Conservation (phyloP, 2,329 filamentous ascomycete genomes). For the Esteya vermicola region DNA sequence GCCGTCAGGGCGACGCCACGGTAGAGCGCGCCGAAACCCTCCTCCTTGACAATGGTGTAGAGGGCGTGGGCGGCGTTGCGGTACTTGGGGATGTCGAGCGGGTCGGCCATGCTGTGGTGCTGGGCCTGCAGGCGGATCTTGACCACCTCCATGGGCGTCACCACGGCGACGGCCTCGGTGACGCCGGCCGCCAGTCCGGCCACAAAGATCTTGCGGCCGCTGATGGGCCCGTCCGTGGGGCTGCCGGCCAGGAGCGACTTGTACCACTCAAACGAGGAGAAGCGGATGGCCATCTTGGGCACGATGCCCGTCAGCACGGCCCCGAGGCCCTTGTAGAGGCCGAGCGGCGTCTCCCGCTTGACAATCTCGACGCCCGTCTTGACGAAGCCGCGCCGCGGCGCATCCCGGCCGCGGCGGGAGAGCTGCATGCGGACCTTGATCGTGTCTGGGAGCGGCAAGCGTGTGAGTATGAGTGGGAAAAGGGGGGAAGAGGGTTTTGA, state of each 20-base stretch:
- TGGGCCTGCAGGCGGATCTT: slow-evolving; percentile 98
- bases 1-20: slow-evolving; percentile 89
- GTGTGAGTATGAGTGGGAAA: slow-evolving; percentile 2
- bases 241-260: slow-evolving; percentile 67
- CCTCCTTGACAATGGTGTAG: slow-evolving; percentile 85
- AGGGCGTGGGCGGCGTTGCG: slow-evolving; percentile 73
- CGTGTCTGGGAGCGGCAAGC: slow-evolving; percentile 45
- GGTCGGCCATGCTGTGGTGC: slow-evolving; percentile 95
- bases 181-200: slow-evolving; percentile 83
- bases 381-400: slow-evolving; percentile 78
- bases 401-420: slow-evolving; percentile 71
- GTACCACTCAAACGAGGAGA: slow-evolving; percentile 93
- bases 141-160: slow-evolving; percentile 97
- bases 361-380: slow-evolving; percentile 77
- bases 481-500: too few species aligned
- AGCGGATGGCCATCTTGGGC: slow-evolving; percentile 98
- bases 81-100: slow-evolving; percentile 92
- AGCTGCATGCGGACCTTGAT: slow-evolving; percentile 99
- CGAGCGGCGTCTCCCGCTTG: slow-evolving; percentile 76
- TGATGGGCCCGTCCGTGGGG: slow-evolving; percentile 33
- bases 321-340: slow-evolving; percentile 94
- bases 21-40: slow-evolving; percentile 77
- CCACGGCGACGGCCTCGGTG: slow-evolving; percentile 90
- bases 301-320: slow-evolving; percentile 93
- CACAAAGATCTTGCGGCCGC: slow-evolving; percentile 53